Conservation (phyloP, 116 monocot genomes). For the Papilionanthe hybrid region DNA sequence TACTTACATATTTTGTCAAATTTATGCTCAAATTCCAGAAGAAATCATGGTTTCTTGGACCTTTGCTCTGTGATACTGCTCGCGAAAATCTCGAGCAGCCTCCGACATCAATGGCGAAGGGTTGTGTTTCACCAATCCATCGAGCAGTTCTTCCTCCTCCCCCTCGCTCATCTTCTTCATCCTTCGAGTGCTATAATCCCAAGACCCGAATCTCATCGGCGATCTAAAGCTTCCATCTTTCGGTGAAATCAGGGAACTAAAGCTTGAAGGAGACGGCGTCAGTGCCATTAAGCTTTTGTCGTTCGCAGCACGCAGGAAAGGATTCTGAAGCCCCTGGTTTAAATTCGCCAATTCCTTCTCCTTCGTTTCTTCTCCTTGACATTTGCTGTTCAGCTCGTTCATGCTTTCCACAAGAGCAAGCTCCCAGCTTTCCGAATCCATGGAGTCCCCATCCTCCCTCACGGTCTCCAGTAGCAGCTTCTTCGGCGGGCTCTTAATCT, state of each 20-base stretch:
- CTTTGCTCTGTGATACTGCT: constrained; percentile 11
- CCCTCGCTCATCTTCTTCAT: not conserved
- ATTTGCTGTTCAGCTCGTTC: constrained; percentile 5
- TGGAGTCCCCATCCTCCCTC: not conserved
- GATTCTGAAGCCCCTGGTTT: constrained; percentile 14
- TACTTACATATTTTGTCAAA: too few relatives aligned
- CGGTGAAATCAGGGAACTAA: not conserved
- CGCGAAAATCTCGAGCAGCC: constrained; percentile 5
- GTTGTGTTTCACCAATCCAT: constrained; percentile 1
- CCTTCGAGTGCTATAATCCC: not conserved
- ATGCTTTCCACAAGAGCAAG: constrained; percentile 21
- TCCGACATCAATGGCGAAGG: constrained; percentile 2
- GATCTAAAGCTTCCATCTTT: not conserved
- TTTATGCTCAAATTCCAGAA: not conserved
- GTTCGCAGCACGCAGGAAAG: constrained; percentile 13
- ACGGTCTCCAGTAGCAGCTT: not conserved
- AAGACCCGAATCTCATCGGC: too few relatives aligned
- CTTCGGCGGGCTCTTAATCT: not conserved
- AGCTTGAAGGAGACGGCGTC: not conserved
- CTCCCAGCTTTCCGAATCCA: constrained; percentile 22
- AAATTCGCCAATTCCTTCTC: not conserved
- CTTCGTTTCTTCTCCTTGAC: not conserved
- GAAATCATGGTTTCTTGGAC: not conserved
- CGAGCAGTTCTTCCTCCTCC: constrained; percentile 5
- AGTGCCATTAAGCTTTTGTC: not conserved